Percentiles rank a stretch among this genome's conserved stretches.
These are phyloP conservation scores for Salvia rosmarinus DNA, from an alignment of 257 asterid genomes.

Conservation along the genomic window DNA sequence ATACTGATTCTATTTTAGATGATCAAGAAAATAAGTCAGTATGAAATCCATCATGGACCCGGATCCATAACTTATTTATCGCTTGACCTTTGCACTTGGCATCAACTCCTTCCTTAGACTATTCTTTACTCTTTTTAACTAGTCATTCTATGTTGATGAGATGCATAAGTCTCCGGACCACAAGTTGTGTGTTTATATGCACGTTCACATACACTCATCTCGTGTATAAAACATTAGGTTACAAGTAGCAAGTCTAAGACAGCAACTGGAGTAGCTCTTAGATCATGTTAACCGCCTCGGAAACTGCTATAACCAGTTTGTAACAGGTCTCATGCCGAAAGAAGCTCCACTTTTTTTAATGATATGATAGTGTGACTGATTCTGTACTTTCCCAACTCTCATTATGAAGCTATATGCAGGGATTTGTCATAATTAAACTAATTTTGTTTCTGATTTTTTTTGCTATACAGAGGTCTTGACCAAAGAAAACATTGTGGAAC, in stretches of 20 bases:
- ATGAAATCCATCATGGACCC: too few relatives aligned
- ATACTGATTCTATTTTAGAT: too few relatives aligned
- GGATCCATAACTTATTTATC: too few relatives aligned
- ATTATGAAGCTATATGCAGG: neutral
- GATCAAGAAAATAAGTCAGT: neutral
- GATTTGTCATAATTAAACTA: neutral
- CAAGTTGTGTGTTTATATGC: neutral
- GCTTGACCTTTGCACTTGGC: neutral
- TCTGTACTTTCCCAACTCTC: neutral
- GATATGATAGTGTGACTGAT: conserved; percentile 8
- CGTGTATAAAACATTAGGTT: neutral
- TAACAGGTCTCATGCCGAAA: neutral
- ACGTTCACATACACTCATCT: too few relatives aligned
- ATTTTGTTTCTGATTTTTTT: neutral
- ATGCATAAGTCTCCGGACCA: neutral
- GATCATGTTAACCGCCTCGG: neutral
- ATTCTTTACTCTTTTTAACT: neutral
- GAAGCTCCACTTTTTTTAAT: neutral
- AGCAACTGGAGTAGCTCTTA: neutral
- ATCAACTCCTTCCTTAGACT: conserved; percentile 1
- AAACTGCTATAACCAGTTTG: neutral
- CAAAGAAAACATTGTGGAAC: conserved; percentile 92
- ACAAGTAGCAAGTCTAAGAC: neutral
- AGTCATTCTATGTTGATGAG: conserved; percentile 6
- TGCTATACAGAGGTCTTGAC: conserved; percentile 81